Evolutionary conservation across 1,284 basidiomycete genomes (phyloP), one percentile per base, ranked within the genome.

Genomic region (Cystobasidium sp.): DNA sequence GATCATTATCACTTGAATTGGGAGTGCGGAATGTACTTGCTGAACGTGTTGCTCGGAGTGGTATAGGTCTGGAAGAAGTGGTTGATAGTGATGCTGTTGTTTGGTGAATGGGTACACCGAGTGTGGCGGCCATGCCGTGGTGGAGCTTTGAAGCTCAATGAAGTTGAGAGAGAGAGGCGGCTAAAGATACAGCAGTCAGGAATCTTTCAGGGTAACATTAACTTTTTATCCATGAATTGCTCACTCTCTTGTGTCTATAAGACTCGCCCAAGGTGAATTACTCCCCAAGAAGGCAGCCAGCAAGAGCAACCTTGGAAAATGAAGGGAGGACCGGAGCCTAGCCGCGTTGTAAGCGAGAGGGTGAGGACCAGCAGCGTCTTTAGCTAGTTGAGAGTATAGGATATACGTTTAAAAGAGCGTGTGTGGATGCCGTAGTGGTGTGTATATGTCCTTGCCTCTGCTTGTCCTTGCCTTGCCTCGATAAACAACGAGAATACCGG

Each of bases 41-140:
- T 31, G 69, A 71, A 4, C 69, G 59, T 51, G 59, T 59, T 22
- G 69, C 59, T 46, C 59, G 59, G 18, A 71, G 68, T 58, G 39
- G 37, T 43, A 31, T 41, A 41, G 39, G 46, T 31, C 18, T 31
- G 56, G 55, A 12, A 37, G 55, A 37, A 56, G 12, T 24, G 8
- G 22, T 6, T 14, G 61, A 63, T 47, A 20, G 14, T 18, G 31
- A 63, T 47, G 61, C 2, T 22, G 61, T 49, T 24, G 61, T 14
- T 49, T 46, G 44, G 5, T 43, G 22, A 14, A 20, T 41, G 64
- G 49, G 47, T 24, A 63, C n/a, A 14, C 56, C 56, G 12, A 59
- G 56, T 43, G 56, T 43, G 39, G 56, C 31, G 56, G 56, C 56
- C 22, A 24, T 43, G 37, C 39, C 43, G 46, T 59, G 16, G 8